Percentiles rank a stretch among this genome's conserved stretches.
These are phyloP conservation scores for Ammopiptanthus mongolicus DNA, from an alignment of 306 rosid species.

Conservation along the genomic window DNA sequence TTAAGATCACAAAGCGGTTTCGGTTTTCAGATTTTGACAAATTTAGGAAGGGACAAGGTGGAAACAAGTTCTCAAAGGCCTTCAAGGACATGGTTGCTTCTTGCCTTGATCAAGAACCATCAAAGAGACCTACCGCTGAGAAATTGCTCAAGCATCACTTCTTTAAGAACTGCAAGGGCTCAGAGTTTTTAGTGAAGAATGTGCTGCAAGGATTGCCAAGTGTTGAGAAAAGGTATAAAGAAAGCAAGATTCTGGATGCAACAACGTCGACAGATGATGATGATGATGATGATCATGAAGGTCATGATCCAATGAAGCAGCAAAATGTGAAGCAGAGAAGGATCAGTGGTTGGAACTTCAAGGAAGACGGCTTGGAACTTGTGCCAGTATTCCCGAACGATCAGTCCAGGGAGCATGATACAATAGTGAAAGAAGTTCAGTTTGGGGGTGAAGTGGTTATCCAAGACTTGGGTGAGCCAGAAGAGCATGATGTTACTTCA, in stretches of 20 bases:
- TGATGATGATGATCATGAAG: background rate
- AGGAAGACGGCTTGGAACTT: slow-evolving; percentile 55
- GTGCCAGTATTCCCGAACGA: slow-evolving; percentile 45
- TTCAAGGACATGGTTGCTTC: slow-evolving; percentile 65
- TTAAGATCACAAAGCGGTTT: slow-evolving; percentile 47
- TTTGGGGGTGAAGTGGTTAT: slow-evolving; percentile 30
- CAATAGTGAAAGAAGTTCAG: slow-evolving; percentile 16
- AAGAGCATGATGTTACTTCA: background rate
- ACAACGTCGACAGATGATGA: background rate
- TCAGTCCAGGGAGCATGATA: background rate
- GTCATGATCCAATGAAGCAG: background rate
- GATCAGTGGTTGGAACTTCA: slow-evolving; percentile 67
- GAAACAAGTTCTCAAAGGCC: slow-evolving; percentile 44
- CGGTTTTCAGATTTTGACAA: slow-evolving; percentile 48
- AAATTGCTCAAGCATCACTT: slow-evolving; percentile 49
- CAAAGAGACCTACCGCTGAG: slow-evolving; percentile 48
- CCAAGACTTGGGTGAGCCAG: background rate
- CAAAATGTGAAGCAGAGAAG: slow-evolving; percentile 31
- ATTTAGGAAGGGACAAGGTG: slow-evolving; percentile 3
- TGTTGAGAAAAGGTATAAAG: slow-evolving; percentile 52
- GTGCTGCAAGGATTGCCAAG: slow-evolving; percentile 45
- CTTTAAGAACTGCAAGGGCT: slow-evolving; percentile 43
- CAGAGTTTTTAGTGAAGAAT: slow-evolving; percentile 39
- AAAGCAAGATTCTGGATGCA: slow-evolving; percentile 8
- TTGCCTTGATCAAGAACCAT: slow-evolving; percentile 62